phyloP scores from a whole-genome alignment of 768 basidiomycete genomes.

The Mycena sanguinolenta region DNA sequence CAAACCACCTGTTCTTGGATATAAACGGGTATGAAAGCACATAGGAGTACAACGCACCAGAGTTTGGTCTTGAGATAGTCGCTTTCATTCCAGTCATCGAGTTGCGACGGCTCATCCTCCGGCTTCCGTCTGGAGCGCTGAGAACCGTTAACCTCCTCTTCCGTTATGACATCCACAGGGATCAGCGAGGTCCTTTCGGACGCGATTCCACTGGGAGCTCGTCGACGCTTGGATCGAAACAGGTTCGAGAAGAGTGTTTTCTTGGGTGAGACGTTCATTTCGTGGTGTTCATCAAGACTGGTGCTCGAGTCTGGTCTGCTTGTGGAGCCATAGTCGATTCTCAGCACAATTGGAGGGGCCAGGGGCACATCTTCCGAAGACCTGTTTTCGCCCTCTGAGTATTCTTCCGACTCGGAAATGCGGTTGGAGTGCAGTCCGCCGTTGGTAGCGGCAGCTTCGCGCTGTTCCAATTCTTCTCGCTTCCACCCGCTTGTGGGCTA shows the following conservation, averaged over 20 bases:
- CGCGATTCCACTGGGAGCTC: constrained; percentile 22
- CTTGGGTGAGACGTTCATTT: constrained; percentile 46
- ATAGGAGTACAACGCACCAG: constrained; percentile 64
- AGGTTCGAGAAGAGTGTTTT: constrained; percentile 52
- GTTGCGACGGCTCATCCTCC: constrained; percentile 35
- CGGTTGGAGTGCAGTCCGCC: constrained; percentile 23
- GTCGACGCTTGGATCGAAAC: constrained; percentile 45
- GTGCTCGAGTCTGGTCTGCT: constrained; percentile 18
- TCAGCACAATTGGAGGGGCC: constrained; percentile 8
- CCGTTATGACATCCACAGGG: constrained; percentile 58
- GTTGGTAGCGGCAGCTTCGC: constrained; percentile 20
- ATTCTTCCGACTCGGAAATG: constrained; percentile 26
- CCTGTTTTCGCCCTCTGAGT: neutral
- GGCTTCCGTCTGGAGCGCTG: constrained; percentile 39
- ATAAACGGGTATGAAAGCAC: neutral
- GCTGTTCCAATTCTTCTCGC: constrained; percentile 42
- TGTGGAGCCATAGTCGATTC: constrained; percentile 33
- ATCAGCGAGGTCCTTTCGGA: constrained; percentile 43
- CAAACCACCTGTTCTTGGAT: constrained; percentile 83
- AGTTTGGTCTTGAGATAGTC: constrained; percentile 88
- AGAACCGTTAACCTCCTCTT: constrained; percentile 49
- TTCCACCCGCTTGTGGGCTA: constrained; percentile 84
- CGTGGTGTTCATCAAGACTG: neutral
- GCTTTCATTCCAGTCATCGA: constrained; percentile 66
- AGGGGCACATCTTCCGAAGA: neutral